phyloP scores from a whole-genome alignment of 2,329 filamentous ascomycete genomes.

The Botrytis paeoniae region DNA sequence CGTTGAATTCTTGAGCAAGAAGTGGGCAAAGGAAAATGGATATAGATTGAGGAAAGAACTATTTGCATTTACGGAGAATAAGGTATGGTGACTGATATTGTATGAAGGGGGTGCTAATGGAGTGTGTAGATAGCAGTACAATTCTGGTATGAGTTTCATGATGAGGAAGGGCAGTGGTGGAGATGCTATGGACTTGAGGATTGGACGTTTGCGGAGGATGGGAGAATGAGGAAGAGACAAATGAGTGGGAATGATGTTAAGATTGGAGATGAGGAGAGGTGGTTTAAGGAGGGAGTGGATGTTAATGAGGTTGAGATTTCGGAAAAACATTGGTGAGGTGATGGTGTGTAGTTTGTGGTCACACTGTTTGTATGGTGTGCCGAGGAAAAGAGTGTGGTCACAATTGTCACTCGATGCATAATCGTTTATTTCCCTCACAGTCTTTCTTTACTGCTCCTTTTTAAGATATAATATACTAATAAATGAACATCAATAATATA shows the following conservation, averaged over 20 bases:
- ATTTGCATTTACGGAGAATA: constrained; percentile 71
- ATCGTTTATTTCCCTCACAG: background rate
- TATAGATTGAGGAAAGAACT: constrained; percentile 81
- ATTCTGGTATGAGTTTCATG: constrained; percentile 76
- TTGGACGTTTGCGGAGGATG: constrained; percentile 70
- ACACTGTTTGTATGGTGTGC: background rate
- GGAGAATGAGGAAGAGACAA: constrained; percentile 69
- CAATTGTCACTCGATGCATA: background rate
- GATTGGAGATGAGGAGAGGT: constrained; percentile 60
- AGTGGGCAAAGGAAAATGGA: constrained; percentile 69
- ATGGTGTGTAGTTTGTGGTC: background rate
- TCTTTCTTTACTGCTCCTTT: background rate
- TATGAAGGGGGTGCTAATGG: background rate
- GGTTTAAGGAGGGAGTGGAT: constrained; percentile 68
- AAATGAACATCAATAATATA: too few species aligned
- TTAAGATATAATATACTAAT: background rate
- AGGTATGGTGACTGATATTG: constrained; percentile 38
- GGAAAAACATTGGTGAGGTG: constrained; percentile 62
- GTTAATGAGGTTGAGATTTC: constrained; percentile 64
- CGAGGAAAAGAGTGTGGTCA: background rate
- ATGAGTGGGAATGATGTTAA: constrained; percentile 74
- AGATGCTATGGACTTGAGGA: constrained; percentile 82
- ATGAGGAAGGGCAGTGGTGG: constrained; percentile 72
- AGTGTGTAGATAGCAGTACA: constrained; percentile 69
- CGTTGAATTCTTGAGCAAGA: constrained; percentile 63